Evolutionary conservation across 345 rosid genomes (phyloP).

Genomic region (Pugionium dolabratum): DNA sequence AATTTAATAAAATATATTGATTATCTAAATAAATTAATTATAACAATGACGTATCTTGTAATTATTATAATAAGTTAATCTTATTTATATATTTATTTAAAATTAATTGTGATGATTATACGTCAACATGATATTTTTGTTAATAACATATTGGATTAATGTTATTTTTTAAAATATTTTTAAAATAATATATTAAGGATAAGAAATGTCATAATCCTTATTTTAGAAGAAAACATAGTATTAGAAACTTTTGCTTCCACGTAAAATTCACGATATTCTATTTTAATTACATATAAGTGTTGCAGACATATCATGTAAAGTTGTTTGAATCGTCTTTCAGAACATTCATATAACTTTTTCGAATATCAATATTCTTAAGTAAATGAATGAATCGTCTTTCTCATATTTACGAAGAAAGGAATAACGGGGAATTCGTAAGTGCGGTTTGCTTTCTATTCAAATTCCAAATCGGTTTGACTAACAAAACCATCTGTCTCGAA

Average conservation of each 20-base stretch:
- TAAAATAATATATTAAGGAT: too few species aligned
- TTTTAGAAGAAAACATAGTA: not conserved
- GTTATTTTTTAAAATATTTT: too few species aligned
- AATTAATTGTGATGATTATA: too few species aligned
- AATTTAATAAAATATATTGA: too few species aligned
- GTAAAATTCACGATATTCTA: not conserved
- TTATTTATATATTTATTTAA: too few species aligned
- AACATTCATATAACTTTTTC: conserved; percentile 10
- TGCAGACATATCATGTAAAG: not conserved
- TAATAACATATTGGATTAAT: too few species aligned
- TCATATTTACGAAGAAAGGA: conserved; percentile 1
- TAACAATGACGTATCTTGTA: too few species aligned
- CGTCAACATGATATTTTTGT: too few species aligned
- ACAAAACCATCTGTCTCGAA: conserved; percentile 25
- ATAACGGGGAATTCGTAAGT: not conserved
- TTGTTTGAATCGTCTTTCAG: conserved; percentile 7
- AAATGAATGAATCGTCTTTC: not conserved
- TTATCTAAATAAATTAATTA: too few species aligned
- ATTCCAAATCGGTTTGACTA: conserved; percentile 18
- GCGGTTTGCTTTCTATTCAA: conserved; percentile 26
- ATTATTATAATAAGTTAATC: too few species aligned
- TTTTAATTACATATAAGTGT: not conserved
- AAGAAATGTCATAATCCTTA: too few species aligned
- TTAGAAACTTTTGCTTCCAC: not conserved
- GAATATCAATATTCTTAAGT: not conserved